Percentiles rank a stretch among this genome's conserved stretches.
Evolutionary conservation across 441 rosid genomes (phyloP).

Genomic region (Erodium texanum): DNA sequence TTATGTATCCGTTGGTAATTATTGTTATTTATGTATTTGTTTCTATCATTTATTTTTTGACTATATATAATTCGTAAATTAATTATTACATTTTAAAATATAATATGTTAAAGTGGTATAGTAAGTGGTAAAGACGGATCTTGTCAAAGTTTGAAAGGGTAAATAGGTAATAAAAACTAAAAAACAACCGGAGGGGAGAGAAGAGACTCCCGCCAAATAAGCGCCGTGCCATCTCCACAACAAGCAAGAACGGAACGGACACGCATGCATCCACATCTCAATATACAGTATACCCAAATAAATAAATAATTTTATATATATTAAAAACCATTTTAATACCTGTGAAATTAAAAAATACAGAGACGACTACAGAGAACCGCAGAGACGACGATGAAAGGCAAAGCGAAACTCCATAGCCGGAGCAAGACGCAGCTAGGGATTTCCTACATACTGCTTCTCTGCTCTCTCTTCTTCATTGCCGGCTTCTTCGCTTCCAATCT

Average conservation of each 20-base stretch:
- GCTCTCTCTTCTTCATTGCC: conserved; percentile 47
- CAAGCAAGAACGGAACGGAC: neutral
- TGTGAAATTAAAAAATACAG: neutral
- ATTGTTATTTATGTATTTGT: no score
- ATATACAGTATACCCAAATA: no score
- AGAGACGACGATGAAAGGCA: conserved; percentile 38
- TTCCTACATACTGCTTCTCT: conserved; percentile 32
- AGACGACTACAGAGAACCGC: neutral
- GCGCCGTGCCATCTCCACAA: neutral
- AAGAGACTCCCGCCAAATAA: neutral
- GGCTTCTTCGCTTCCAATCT: conserved; percentile 54
- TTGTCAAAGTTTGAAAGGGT: no score
- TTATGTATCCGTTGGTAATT: no score
- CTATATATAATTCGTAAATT: no score
- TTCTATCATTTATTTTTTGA: no score
- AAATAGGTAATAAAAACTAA: no score
- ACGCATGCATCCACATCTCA: neutral
- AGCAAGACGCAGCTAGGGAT: conserved; percentile 46
- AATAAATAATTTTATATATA: neutral
- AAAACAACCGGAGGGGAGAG: no score
- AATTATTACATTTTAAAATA: no score
- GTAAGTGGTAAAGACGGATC: neutral
- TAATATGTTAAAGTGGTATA: no score
- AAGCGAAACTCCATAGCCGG: conserved; percentile 27
- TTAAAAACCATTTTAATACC: neutral